Percentiles rank a stretch among this genome's conserved stretches.
Conservation (phyloP, 208 protist genomes). For the Vickermania ingenoplastis region DNA sequence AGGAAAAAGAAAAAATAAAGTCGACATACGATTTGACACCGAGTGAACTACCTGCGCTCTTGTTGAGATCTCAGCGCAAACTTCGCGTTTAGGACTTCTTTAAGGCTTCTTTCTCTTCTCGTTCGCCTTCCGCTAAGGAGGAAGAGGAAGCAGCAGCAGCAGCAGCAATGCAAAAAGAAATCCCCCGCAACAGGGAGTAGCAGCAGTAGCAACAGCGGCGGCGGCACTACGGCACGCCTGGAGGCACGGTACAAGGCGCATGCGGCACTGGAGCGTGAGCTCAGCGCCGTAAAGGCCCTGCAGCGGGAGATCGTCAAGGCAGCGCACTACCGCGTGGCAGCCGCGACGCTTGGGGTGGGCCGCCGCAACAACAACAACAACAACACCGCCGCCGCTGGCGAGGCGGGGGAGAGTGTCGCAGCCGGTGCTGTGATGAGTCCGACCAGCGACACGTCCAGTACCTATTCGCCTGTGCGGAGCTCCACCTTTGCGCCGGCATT, state of each 20-base stretch:
- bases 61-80: too few species aligned
- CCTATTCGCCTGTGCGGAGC: not conserved
- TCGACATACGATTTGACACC: too few species aligned
- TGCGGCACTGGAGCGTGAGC: slow-evolving; percentile 18
- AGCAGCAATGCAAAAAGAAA: too few species aligned
- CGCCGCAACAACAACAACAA: slow-evolving; percentile 2
- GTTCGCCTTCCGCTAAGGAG: too few species aligned
- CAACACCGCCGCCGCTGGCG: not conserved
- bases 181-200: too few species aligned
- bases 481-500: not conserved
- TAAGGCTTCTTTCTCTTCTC: too few species aligned
- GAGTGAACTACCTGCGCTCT: too few species aligned
- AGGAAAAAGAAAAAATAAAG: too few species aligned
- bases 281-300: slow-evolving; percentile 6
- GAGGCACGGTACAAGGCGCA: slow-evolving; percentile 6
- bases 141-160: too few species aligned
- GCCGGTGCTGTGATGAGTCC: not conserved
- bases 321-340: slow-evolving; percentile 2
- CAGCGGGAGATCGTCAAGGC: not conserved
- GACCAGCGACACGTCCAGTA: not conserved
- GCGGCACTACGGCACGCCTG: too few species aligned
- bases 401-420: not conserved
- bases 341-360: slow-evolving; percentile 8
- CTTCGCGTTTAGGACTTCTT: too few species aligned
- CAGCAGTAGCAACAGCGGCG: too few species aligned